phyloP scores from a whole-genome alignment of 2,329 filamentous ascomycete genomes.

The Pleurostoma richardsiae region DNA sequence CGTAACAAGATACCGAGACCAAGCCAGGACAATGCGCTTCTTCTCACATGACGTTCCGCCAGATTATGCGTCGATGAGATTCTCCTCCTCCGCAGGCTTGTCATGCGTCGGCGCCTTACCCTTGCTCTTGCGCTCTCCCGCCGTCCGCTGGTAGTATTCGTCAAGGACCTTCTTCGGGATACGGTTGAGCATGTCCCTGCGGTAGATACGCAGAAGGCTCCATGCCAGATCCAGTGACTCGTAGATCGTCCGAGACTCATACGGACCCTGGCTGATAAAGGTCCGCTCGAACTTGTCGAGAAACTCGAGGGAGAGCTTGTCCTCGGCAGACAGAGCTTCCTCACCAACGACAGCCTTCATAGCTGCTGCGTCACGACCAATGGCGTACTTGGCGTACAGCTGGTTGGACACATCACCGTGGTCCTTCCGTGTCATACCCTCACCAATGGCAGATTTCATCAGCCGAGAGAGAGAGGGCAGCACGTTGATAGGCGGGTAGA shows the following conservation, averaged over 20 bases:
- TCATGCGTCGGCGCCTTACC: constrained; percentile 47
- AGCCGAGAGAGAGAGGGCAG: constrained; percentile 95
- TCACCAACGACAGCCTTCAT: constrained; percentile 99
- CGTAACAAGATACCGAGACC: too few species aligned
- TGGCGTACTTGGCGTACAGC: constrained; percentile 98
- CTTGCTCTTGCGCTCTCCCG: constrained; percentile 59
- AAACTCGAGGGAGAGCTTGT: constrained; percentile 98
- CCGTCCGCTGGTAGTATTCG: constrained; percentile 72
- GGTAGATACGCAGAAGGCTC: constrained; percentile 94
- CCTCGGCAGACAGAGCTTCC: constrained; percentile 89
- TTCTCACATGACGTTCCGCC: too few species aligned
- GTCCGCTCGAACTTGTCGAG: constrained; percentile 96
- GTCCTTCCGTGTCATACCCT: constrained; percentile 93
- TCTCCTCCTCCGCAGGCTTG: constrained; percentile 24
- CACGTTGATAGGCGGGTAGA: constrained; percentile 99
- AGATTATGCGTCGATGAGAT: constrained; percentile 28
- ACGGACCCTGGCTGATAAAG: constrained; percentile 88
- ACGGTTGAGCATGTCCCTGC: constrained; percentile 96
- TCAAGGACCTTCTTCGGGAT: constrained; percentile 79
- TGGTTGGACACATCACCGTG: constrained; percentile 99
- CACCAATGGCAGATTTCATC: constrained; percentile 99
- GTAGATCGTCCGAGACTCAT: constrained; percentile 86
- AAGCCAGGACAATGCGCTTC: too few species aligned
- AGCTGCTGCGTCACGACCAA: constrained; percentile 93
- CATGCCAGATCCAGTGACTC: constrained; percentile 95